phyloP scores from a whole-genome alignment of 257 asterid genomes.

The Eucommia ulmoides region DNA sequence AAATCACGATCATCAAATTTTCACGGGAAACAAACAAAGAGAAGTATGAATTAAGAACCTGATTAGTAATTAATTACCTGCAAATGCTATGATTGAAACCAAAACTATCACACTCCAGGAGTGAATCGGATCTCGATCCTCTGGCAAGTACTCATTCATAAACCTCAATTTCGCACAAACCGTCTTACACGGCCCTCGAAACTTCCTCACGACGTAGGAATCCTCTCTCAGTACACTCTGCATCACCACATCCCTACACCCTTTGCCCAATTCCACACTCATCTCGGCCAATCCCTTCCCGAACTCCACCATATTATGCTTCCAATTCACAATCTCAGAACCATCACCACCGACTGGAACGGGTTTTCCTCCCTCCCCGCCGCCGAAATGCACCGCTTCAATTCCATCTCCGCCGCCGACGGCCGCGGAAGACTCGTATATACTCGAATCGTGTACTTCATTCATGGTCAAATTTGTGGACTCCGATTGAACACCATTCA shows the following conservation, averaged over 20 bases:
- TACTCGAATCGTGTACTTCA: too few species aligned
- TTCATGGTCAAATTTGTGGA: constrained; percentile 24
- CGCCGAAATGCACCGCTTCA: constrained; percentile 14
- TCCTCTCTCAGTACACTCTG: constrained; percentile 78
- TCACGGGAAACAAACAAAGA: neutral
- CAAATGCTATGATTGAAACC: constrained; percentile 42
- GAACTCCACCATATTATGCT: constrained; percentile 64
- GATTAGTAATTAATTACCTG: too few species aligned
- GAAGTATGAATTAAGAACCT: too few species aligned
- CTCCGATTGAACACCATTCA: constrained; percentile 8
- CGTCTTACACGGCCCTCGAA: constrained; percentile 47
- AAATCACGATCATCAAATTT: too few species aligned
- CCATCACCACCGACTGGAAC: constrained; percentile 9
- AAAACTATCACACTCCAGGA: constrained; percentile 64
- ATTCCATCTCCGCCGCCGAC: too few species aligned
- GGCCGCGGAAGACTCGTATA: too few species aligned
- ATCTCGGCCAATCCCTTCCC: constrained; percentile 89
- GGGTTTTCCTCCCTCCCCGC: constrained; percentile 12
- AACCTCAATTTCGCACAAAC: constrained; percentile 44
- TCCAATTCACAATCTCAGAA: constrained; percentile 39
- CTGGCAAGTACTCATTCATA: constrained; percentile 74
- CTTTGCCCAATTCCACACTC: constrained; percentile 87
- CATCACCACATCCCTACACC: constrained; percentile 81
- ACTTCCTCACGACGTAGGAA: constrained; percentile 57
- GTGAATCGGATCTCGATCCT: constrained; percentile 94